A percentile compares a stretch with the other conserved stretches of the same genome.
These are phyloP conservation scores for Anacardium occidentale DNA, from an alignment of 345 rosid species.

Conservation along the genomic window DNA sequence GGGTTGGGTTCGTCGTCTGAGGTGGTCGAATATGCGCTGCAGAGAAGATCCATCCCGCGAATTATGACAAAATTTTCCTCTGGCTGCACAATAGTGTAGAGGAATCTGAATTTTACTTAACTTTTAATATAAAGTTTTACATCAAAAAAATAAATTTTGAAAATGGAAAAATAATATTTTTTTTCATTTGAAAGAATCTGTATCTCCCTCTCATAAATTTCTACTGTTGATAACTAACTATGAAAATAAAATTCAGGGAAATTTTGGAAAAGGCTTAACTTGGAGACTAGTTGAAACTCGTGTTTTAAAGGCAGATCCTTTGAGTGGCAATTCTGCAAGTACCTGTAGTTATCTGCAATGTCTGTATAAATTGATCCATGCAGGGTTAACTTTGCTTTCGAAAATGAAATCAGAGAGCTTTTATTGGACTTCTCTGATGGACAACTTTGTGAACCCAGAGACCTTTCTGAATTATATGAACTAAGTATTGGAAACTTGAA, in stretches of 20 bases:
- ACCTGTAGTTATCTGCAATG: not conserved
- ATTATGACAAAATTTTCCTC: not conserved
- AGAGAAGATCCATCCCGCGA: slow-evolving; percentile 51
- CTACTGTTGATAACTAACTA: too few species aligned
- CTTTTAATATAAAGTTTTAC: too few species aligned
- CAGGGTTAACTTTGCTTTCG: slow-evolving; percentile 20
- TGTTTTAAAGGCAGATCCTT: too few species aligned
- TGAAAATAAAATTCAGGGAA: too few species aligned
- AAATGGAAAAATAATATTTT: too few species aligned
- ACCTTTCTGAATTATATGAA: slow-evolving; percentile 14
- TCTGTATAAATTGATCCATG: slow-evolving; percentile 5
- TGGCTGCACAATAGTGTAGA: not conserved
- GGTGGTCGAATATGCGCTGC: slow-evolving; percentile 43
- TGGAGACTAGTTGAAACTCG: too few species aligned
- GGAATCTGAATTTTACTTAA: too few species aligned
- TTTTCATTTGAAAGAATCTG: too few species aligned
- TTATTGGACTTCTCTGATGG: slow-evolving; percentile 16
- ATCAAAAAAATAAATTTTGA: too few species aligned
- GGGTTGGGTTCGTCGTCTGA: slow-evolving; percentile 42
- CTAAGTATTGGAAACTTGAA: slow-evolving; percentile 14
- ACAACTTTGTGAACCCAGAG: not conserved
- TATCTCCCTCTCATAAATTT: too few species aligned
- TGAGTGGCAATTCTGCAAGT: not conserved
- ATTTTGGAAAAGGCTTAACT: too few species aligned
- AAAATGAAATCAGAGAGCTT: slow-evolving; percentile 19